phyloP scores from a whole-genome alignment of 345 rosid genomes.

The Gossypioides kirkii region DNA sequence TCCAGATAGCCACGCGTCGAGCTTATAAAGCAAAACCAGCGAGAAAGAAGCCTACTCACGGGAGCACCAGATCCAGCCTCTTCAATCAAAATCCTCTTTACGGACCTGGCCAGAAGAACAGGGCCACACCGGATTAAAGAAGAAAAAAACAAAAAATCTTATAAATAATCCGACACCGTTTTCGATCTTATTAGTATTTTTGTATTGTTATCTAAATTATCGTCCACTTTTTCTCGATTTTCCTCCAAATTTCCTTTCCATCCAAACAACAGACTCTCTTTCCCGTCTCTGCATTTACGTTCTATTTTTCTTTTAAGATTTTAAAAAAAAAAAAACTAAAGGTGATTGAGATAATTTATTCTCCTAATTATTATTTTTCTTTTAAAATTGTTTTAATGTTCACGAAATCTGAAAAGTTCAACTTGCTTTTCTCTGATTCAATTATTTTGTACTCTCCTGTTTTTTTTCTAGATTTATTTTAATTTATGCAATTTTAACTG shows the following conservation, averaged over 20 bases:
- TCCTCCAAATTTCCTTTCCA: not conserved
- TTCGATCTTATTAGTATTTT: not conserved
- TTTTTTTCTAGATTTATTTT: not conserved
- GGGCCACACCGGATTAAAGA: not conserved
- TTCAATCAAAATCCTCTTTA: not conserved
- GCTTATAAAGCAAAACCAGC: not conserved
- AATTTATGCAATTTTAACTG: not conserved
- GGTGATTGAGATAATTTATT: not conserved
- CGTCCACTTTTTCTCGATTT: not conserved
- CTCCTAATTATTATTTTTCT: not conserved
- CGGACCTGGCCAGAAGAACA: not conserved
- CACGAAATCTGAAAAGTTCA: not conserved
- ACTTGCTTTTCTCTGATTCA: not conserved
- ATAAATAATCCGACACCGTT: not conserved
- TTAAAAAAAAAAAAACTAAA: not conserved
- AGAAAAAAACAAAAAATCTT: not conserved
- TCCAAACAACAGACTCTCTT: not conserved
- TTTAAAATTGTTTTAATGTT: not conserved
- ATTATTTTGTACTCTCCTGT: not conserved
- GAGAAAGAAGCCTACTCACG: not conserved
- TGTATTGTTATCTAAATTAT: not conserved
- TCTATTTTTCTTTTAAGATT: not conserved
- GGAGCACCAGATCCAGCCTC: not conserved
- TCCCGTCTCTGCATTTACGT: not conserved
- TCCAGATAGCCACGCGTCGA: not conserved